A percentile compares a stretch with the other conserved stretches of the same genome.
Evolutionary conservation across 2,329 filamentous ascomycete species (phyloP).

Genomic region (Penicillium frequentans): DNA sequence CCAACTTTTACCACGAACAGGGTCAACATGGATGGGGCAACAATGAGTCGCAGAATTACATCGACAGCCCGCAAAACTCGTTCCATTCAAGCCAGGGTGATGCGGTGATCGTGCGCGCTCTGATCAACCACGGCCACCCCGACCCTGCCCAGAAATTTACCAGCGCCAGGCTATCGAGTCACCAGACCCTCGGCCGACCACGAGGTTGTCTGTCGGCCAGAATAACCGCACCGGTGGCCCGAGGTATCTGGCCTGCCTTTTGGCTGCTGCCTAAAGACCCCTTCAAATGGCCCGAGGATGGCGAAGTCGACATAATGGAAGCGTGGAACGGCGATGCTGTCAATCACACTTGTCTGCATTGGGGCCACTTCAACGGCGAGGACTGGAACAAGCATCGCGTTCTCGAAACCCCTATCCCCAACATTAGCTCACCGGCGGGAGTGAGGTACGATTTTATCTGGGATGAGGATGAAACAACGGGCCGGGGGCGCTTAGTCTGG

Average conservation of each 20-base stretch:
- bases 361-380: conserved; percentile 25
- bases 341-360: conserved; percentile 26
- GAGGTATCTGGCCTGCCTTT: conserved; percentile 27
- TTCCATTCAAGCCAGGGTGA: conserved; percentile 24
- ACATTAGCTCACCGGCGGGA: conserved; percentile 20
- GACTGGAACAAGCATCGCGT: conserved; percentile 28
- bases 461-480: conserved; percentile 24
- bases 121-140: conserved; percentile 24
- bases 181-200: conserved; percentile 21
- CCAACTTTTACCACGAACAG: conserved; percentile 23
- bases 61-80: conserved; percentile 23
- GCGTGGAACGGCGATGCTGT: conserved; percentile 26
- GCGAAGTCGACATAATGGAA: conserved; percentile 26
- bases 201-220: conserved; percentile 25
- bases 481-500: conserved; percentile 22
- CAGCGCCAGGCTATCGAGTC: conserved; percentile 24
- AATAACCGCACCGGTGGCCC: conserved; percentile 22
- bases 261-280: conserved; percentile 29
- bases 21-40: conserved; percentile 27
- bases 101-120: conserved; percentile 23
- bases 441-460: conserved; percentile 26
- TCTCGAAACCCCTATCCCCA: conserved; percentile 23
- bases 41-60: conserved; percentile 25
- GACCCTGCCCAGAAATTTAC: conserved; percentile 23
- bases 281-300: conserved; percentile 27